Conservation (phyloP, 1,284 basidiomycete genomes). For the Tilletia setariae region DNA sequence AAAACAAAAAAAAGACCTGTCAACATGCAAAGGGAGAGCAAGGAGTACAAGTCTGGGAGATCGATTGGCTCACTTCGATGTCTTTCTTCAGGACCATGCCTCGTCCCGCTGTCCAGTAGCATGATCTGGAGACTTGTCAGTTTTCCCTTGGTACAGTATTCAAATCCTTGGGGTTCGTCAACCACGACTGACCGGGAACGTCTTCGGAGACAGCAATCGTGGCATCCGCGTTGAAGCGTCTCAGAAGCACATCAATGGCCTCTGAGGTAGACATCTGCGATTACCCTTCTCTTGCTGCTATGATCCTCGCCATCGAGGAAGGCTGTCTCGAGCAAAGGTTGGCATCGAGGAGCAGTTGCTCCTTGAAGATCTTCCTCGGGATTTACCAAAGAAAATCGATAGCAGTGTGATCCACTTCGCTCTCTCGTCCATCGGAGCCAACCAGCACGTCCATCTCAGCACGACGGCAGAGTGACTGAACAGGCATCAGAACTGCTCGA, state of each 20-base stretch:
- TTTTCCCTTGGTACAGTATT: no score
- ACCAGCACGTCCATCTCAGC: no score
- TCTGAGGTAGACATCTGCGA: neutral
- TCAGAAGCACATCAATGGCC: neutral
- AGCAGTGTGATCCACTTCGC: no score
- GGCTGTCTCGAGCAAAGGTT: neutral
- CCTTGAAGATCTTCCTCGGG: neutral
- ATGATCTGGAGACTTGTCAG: no score
- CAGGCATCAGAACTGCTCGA: neutral
- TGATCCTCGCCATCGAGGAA: neutral
- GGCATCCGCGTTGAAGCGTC: conserved; percentile 2
- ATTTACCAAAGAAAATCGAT: no score
- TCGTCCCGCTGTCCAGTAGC: conserved; percentile 2
- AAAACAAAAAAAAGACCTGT: neutral
- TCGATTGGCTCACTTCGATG: conserved; percentile 8
- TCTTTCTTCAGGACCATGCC: conserved; percentile 11
- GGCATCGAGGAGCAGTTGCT: neutral
- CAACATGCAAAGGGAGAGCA: neutral
- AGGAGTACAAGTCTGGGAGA: neutral
- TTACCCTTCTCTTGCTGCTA: neutral
- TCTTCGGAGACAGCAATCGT: neutral
- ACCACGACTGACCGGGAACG: conserved; percentile 9
- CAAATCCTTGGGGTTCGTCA: no score
- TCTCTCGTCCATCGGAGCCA: no score
- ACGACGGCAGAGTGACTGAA: no score